Conservation (phyloP, 192 early-diverging fungal genomes). For the Dimargaris cristalligena region DNA sequence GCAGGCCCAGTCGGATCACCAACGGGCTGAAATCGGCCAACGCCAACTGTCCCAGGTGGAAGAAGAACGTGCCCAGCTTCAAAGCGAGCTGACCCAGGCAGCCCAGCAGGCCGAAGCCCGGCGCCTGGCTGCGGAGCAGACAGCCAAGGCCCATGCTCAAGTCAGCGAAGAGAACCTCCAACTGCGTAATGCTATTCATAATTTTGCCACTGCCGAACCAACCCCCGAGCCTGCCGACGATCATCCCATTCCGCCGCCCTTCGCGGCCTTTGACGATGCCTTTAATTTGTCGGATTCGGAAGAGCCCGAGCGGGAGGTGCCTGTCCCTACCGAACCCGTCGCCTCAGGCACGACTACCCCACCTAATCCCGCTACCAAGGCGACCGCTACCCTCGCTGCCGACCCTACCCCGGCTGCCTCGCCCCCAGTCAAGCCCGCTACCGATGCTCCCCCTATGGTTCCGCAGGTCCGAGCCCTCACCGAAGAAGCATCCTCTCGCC, state of each 20-base stretch:
- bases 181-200: too few relatives aligned
- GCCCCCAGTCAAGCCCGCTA: background rate
- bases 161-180: constrained; percentile 14
- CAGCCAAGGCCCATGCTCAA: constrained; percentile 9
- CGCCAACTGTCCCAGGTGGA: constrained; percentile 6
- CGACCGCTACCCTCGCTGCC: background rate
- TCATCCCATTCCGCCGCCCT: too few relatives aligned
- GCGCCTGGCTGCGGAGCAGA: constrained; percentile 13
- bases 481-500: too few relatives aligned
- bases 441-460: too few relatives aligned
- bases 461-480: too few relatives aligned
- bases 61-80: constrained; percentile 13
- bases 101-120: constrained; percentile 19
- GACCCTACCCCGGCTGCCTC: background rate
- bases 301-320: too few relatives aligned
- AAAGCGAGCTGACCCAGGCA: constrained; percentile 13
- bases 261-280: constrained; percentile 25
- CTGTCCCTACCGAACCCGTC: background rate
- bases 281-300: constrained; percentile 13
- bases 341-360: too few relatives aligned
- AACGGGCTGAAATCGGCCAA: constrained; percentile 4
- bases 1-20: constrained; percentile 15
- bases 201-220: too few relatives aligned
- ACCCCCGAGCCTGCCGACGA: too few relatives aligned
- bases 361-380: too few relatives aligned